Conservation (phyloP, 116 monocot species). For the Posidonia oceanica region DNA sequence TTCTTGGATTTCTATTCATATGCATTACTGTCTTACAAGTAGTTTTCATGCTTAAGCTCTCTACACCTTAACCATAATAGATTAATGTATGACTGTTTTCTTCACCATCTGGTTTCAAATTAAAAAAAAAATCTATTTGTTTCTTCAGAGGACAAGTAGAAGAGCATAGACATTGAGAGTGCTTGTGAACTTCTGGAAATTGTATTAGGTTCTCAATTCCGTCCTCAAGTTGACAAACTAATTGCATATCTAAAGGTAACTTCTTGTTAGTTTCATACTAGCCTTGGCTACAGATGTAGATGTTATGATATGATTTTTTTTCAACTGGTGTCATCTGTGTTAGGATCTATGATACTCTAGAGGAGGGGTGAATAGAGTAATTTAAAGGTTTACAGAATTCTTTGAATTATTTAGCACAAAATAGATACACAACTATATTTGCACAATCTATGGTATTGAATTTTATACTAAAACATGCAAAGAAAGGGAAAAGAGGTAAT, state of each 20-base stretch:
- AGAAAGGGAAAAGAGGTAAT: too few species aligned
- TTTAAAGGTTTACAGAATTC: too few species aligned
- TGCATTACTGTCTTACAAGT: slow-evolving; percentile 88
- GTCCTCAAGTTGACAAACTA: slow-evolving; percentile 50
- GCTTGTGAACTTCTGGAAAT: slow-evolving; percentile 70
- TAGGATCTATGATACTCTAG: too few species aligned
- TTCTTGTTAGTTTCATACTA: not conserved
- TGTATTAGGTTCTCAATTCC: slow-evolving; percentile 55
- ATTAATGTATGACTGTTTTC: too few species aligned
- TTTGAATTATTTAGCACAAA: too few species aligned
- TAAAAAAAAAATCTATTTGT: not conserved
- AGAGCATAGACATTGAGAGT: slow-evolving; percentile 72
- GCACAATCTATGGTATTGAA: too few species aligned
- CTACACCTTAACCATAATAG: too few species aligned
- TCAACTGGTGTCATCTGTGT: not conserved
- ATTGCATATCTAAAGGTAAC: slow-evolving; percentile 68
- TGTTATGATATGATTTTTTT: not conserved
- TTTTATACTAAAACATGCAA: too few species aligned
- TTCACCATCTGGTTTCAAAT: not conserved
- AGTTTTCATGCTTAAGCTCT: not conserved
- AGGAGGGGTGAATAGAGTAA: too few species aligned
- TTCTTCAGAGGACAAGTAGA: slow-evolving; percentile 72
- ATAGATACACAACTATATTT: too few species aligned
- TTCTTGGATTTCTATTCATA: slow-evolving; percentile 78
- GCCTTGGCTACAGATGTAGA: not conserved